Evolutionary conservation across 176 grass and related monocot genomes (phyloP).

Genomic region (Chrysopogon serrulatus): DNA sequence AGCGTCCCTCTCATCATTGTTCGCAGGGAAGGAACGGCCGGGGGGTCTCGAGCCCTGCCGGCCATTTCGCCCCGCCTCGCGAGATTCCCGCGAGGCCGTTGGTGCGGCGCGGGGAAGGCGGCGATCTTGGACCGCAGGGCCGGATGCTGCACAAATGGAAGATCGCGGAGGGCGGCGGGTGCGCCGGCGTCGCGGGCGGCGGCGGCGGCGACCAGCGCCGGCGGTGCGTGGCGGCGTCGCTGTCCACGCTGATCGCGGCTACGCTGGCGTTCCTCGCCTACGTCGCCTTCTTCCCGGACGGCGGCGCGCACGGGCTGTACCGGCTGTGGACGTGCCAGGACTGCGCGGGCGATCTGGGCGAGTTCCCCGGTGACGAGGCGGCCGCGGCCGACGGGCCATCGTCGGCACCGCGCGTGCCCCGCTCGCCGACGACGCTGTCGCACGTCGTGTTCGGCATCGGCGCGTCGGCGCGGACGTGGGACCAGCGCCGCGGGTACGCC

Average conservation of each 20-base stretch:
- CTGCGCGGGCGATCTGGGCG: conserved; percentile 1
- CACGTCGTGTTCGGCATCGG: conserved; percentile 91
- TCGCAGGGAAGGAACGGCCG: background rate
- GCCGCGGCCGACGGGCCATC: background rate
- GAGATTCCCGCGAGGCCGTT: conserved; percentile 32
- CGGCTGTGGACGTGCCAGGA: conserved; percentile 32
- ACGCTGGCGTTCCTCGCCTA: conserved; percentile 60
- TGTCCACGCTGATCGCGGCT: conserved; percentile 43
- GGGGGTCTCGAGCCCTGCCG: conserved; percentile 9
- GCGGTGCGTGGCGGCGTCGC: conserved; percentile 41
- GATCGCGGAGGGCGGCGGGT: conserved; percentile 7
- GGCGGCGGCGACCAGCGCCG: conserved; percentile 23
- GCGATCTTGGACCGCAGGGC: background rate
- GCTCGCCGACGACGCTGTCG: conserved; percentile 45
- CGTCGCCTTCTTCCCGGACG: conserved; percentile 45
- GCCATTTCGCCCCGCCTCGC: background rate
- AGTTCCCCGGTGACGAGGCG: background rate
- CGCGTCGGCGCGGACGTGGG: conserved; percentile 63
- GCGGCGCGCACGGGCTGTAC: conserved; percentile 40
- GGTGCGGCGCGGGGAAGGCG: background rate
- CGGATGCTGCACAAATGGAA: conserved; percentile 45
- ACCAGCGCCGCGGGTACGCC: conserved; percentile 52
- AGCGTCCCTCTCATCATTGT: conserved; percentile 15
- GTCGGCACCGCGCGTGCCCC: background rate
- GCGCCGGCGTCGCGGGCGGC: background rate